A percentile compares a stretch with the other conserved stretches of the same genome.
Conservation (phyloP, 805 yeast genomes). For the Candida manassasensis region DNA sequence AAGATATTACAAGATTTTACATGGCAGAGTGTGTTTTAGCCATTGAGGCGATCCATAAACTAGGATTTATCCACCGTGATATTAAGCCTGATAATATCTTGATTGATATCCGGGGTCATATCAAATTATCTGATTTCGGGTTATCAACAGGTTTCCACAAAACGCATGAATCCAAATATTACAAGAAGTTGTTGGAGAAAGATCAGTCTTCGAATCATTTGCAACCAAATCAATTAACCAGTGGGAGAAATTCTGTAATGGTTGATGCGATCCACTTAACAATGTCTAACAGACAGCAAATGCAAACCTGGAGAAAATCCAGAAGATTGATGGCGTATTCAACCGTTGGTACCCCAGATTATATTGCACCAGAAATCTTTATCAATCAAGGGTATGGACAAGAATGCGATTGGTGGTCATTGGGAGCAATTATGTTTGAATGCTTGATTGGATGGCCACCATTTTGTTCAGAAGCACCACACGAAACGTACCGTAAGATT, state of each 20-base stretch:
- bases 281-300: conserved; percentile 89
- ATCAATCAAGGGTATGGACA: conserved; percentile 92
- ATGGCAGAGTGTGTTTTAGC: conserved; percentile 96
- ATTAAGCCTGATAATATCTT: conserved; percentile 95
- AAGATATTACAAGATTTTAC: conserved; percentile 87
- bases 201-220: conserved; percentile 41
- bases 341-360: conserved; percentile 95
- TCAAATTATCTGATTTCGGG: conserved; percentile 71
- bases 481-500: conserved; percentile 87
- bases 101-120: conserved; percentile 73
- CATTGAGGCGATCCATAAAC: conserved; percentile 86
- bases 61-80: conserved; percentile 94
- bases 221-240: conserved; percentile 20
- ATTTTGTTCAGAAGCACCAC: conserved; percentile 91
- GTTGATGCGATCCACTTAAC: conserved; percentile 95
- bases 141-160: conserved; percentile 87
- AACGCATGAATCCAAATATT: conserved; percentile 87
- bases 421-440: conserved; percentile 96
- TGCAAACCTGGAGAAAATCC: conserved; percentile 93
- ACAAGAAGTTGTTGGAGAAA: conserved; percentile 69
- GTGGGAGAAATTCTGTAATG: conserved; percentile 71
- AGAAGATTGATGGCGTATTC: conserved; percentile 92
- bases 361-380: conserved; percentile 93
- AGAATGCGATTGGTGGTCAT: conserved; percentile 98
- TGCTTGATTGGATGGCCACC: conserved; percentile 98